Conservation (phyloP, 495 filamentous ascomycete genomes). For the Penicillium cinerascens region DNA sequence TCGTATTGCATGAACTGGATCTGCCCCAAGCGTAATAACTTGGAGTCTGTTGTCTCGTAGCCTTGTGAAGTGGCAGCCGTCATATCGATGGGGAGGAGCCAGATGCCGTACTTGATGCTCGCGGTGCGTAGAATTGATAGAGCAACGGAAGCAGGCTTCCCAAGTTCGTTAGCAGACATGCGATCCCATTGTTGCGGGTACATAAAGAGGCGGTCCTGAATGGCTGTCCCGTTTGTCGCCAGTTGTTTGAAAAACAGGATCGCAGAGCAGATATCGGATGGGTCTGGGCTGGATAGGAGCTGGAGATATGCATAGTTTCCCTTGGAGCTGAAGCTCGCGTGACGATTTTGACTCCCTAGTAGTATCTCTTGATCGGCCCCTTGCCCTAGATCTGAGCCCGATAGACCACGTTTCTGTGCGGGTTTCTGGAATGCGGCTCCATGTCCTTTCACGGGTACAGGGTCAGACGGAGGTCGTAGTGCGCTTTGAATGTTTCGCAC, state of each 20-base stretch:
- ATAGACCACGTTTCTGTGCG: constrained; percentile 18
- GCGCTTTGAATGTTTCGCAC: constrained; percentile 59
- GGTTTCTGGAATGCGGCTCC: constrained; percentile 26
- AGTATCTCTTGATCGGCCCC: constrained; percentile 12
- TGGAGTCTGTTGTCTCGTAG: constrained; percentile 37
- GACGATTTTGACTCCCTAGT: constrained; percentile 5
- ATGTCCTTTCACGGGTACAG: not conserved
- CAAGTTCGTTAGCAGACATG: constrained; percentile 22
- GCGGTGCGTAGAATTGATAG: constrained; percentile 37
- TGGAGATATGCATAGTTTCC: constrained; percentile 47
- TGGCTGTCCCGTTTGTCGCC: constrained; percentile 29
- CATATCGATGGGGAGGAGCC: constrained; percentile 48
- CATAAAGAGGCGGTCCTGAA: constrained; percentile 49
- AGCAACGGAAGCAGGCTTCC: constrained; percentile 26
- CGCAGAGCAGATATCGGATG: constrained; percentile 45
- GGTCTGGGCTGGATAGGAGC: constrained; percentile 41
- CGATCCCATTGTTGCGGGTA: constrained; percentile 46
- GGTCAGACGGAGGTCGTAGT: constrained; percentile 42
- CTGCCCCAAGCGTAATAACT: constrained; percentile 41
- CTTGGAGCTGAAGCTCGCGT: not conserved
- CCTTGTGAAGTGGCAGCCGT: constrained; percentile 32
- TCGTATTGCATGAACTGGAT: constrained; percentile 51
- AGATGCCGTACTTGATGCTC: constrained; percentile 42
- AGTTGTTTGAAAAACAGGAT: constrained; percentile 45
- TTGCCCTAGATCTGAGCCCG: constrained; percentile 11